Evolutionary conservation across 371 early-diverging fungal species (phyloP), one percentile per base, ranked within the genome.

Genomic region (Batrachochytrium dendrobatidis): DNA sequence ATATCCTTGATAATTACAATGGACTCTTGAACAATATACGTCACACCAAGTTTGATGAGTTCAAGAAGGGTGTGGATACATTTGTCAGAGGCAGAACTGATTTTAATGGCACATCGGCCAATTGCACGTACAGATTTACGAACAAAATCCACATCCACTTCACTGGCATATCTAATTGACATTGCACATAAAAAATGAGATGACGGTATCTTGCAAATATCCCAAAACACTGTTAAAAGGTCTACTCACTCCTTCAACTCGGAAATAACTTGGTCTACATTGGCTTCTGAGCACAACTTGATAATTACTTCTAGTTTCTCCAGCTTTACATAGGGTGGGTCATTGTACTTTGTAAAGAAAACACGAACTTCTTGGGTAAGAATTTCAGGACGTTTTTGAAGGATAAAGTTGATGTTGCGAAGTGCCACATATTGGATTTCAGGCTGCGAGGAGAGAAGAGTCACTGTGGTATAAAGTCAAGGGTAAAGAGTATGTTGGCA

Each of bases 281-380:
- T 98, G 20, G 77, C 72, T 30, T 85, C 87, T 60, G 83, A 87
- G 43, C 86, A 83, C 25, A 97, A 80, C 63, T 87, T 82, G 71
- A 96, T 86, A 56, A 98, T 88, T 52, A 95, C 89, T 69, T 94
- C 94, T 20, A 98, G 83, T 67, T 98, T 98, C 56, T 90, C 95
- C 49, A 92, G 78, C 68, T 97, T 98, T 53, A 98, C 96, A 67
- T 95, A 97, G 62, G 89, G 90, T 22, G 99, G 98, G 72, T 98
- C 99, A 69, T 97, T 93, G 78, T 94, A 98, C 75, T 95, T 97
- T 75, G 94, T 94, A 67, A 97, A 98, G 74, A 98, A 97, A 22
- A 94, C 91, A 30, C 90, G 85, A 62, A 94, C 88, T 69, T 96
- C 95, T 61, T 88, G 86, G 25, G 80, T 83, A 49, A 97, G 73